Evolutionary conservation across 345 rosid genomes (phyloP).

Genomic region (Pistacia vera): DNA sequence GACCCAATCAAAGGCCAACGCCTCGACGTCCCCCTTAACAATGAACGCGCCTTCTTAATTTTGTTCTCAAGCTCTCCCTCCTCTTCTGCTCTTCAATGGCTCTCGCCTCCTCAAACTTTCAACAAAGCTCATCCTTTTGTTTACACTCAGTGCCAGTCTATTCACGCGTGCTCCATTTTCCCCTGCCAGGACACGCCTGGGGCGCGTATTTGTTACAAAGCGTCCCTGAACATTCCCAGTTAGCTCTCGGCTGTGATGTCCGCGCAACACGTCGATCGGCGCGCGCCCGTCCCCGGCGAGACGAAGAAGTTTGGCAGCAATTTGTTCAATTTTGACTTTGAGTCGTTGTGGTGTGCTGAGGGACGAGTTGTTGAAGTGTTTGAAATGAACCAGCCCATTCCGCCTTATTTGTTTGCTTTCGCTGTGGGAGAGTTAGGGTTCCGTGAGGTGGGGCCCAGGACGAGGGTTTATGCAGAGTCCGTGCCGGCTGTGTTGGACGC

Average conservation of each 20-base stretch:
- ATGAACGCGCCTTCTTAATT: constrained; percentile 43
- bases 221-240: constrained; percentile 60
- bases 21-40: constrained; percentile 47
- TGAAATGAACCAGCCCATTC: constrained; percentile 85
- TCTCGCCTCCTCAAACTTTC: constrained; percentile 73
- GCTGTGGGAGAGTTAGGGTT: constrained; percentile 87
- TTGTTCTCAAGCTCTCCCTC: constrained; percentile 63
- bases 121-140: constrained; percentile 68
- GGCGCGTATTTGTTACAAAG: constrained; percentile 69
- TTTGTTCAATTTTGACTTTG: constrained; percentile 18
- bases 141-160: constrained; percentile 85
- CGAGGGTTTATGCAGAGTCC: constrained; percentile 74
- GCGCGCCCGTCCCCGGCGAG: constrained; percentile 58
- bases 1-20: constrained; percentile 61
- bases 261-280: constrained; percentile 65
- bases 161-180: constrained; percentile 90
- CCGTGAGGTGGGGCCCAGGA: constrained; percentile 87
- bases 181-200: constrained; percentile 98
- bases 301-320: constrained; percentile 26
- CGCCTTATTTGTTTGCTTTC: constrained; percentile 90
- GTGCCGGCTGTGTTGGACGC: constrained; percentile 58
- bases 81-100: constrained; percentile 95
- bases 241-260: constrained; percentile 89
- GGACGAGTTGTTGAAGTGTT: constrained; percentile 86
- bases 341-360: constrained; percentile 63